phyloP scores from a whole-genome alignment of 345 rosid genomes.

The Melaleuca quinquenervia region DNA sequence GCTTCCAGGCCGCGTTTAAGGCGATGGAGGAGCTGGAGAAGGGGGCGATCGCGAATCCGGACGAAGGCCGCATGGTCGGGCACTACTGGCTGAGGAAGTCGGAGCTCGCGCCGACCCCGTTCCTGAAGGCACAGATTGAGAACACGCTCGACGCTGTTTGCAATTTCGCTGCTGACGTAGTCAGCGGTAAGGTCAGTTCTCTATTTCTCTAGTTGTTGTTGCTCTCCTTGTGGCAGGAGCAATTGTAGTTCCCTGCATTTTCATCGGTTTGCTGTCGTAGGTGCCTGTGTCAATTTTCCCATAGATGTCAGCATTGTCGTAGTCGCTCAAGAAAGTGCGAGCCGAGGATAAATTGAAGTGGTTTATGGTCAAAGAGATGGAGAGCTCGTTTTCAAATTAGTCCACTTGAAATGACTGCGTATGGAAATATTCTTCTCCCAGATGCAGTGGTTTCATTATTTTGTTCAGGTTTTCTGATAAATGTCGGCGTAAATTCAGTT shows the following conservation, averaged over 20 bases:
- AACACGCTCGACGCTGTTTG: constrained; percentile 59
- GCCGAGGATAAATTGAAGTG: background rate
- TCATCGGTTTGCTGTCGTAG: background rate
- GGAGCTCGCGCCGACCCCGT: constrained; percentile 50
- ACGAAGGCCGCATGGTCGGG: constrained; percentile 97
- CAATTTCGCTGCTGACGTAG: constrained; percentile 53
- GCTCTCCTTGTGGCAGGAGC: background rate
- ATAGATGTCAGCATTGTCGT: background rate
- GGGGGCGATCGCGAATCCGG: constrained; percentile 93
- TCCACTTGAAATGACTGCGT: background rate
- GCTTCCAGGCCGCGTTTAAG: constrained; percentile 57
- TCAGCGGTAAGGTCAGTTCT: constrained; percentile 73
- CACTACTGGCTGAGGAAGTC: constrained; percentile 92
- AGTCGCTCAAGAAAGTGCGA: background rate
- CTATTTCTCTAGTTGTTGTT: background rate
- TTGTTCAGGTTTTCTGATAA: background rate
- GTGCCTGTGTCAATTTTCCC: background rate
- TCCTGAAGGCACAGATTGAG: constrained; percentile 55
- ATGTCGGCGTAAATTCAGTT: background rate
- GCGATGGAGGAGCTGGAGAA: constrained; percentile 84
- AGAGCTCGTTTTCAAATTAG: background rate
- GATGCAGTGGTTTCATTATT: background rate
- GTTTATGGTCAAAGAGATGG: background rate
- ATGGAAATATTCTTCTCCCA: background rate
- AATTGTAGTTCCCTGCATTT: background rate